A percentile compares a stretch with the other conserved stretches of the same genome.
phyloP scores from a whole-genome alignment of 78 protist species.

The Dictyostelium intermedium region DNA sequence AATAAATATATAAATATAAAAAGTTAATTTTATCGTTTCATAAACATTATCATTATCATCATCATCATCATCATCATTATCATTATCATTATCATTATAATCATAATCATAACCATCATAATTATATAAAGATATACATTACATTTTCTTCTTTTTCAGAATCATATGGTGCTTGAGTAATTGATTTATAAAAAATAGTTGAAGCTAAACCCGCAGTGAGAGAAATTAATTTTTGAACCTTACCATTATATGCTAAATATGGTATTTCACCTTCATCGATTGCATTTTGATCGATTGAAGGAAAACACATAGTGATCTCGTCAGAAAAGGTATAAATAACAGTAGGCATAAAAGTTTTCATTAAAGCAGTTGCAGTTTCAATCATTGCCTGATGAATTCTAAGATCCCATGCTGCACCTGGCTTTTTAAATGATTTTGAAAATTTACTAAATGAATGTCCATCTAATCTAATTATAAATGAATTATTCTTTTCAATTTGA shows the following conservation, averaged over 20 bases:
- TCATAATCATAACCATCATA: no score
- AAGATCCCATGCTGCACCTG: conserved; percentile 62
- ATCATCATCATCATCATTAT: no score
- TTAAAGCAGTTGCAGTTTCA: conserved; percentile 43
- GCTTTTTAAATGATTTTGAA: conserved; percentile 25
- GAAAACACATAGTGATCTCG: conserved; percentile 75
- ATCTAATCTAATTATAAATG: conserved; percentile 74
- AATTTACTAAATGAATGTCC: conserved; percentile 82
- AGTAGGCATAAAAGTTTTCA: conserved; percentile 40
- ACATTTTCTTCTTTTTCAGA: not conserved
- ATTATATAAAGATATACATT: not conserved
- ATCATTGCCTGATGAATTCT: conserved; percentile 82
- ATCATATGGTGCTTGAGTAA: conserved; percentile 15
- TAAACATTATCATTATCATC: not conserved
- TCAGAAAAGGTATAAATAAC: conserved; percentile 73
- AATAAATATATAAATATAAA: no score
- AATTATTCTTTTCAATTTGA: not conserved
- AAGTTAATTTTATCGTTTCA: no score
- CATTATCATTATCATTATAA: not conserved
- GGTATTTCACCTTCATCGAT: not conserved
- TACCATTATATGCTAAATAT: conserved; percentile 17
- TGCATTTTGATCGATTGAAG: not conserved
- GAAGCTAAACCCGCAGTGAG: conserved; percentile 77
- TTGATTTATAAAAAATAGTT: conserved; percentile 44
- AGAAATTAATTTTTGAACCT: conserved; percentile 52